Conservation (phyloP, 108 stramenopile species). For the Ochromonas danica region DNA sequence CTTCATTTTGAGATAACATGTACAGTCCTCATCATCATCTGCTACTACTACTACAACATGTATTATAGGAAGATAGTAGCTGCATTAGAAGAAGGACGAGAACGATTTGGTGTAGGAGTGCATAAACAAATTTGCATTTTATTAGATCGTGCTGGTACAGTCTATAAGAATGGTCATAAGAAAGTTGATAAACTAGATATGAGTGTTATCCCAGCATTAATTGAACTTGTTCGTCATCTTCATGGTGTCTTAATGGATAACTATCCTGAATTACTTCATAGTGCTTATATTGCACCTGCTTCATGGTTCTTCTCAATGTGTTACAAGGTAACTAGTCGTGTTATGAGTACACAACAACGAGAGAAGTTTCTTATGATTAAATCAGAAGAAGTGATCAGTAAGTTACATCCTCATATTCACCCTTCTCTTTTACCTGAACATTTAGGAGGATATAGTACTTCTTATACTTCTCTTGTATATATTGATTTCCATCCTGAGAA, state of each 20-base stretch:
- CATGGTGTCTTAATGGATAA: background rate
- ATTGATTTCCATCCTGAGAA: background rate
- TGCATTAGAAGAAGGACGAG: background rate
- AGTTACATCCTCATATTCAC: background rate
- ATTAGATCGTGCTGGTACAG: background rate
- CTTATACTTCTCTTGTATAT: background rate
- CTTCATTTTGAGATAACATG: background rate
- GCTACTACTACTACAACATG: no score
- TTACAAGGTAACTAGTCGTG: background rate
- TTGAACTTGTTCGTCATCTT: background rate
- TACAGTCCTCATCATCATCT: no score
- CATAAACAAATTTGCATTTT: background rate
- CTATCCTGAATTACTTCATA: background rate
- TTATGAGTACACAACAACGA: background rate
- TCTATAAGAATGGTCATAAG: background rate
- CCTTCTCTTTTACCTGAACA: background rate
- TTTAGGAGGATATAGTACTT: background rate
- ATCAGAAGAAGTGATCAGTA: background rate
- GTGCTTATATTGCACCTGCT: background rate
- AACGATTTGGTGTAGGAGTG: background rate
- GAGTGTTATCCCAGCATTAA: background rate
- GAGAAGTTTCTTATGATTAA: background rate
- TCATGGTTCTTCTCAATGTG: slow-evolving; percentile 1
- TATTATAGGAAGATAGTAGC: no score
- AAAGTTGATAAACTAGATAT: background rate